Evolutionary conservation across 352 stramenopile genomes (phyloP), one percentile per base, ranked within the genome.

Genomic region (Phytophthora lateralis): DNA sequence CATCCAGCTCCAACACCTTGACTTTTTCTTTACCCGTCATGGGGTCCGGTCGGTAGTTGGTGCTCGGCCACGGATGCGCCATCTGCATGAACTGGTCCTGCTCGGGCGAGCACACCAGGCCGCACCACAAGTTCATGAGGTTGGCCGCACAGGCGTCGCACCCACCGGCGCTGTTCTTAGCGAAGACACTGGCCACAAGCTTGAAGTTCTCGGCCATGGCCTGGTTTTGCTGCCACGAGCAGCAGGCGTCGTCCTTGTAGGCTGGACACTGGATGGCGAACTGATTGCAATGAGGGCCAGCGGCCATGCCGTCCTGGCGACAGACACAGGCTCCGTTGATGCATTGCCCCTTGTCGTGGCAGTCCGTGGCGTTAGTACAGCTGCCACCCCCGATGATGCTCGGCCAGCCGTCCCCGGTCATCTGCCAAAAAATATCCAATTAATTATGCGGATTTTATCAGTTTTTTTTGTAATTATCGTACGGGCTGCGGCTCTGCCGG

Each of bases 141-240:
- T 97, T 97, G 20, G 75, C 76, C 4, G 88, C 89, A 49, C 82
- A 97, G 18, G 76, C 85, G 67, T 91, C 85, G 51, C 83, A 97
- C 50, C 85, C 85, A 37, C 85, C 85, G 1, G 67, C 70, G n/a
- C 59, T 76, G 55, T 89, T 88, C 52, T 76, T 73, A 20, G 76
- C 83, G 64, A 95, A 95, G 21, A 91, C 71, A 21, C 58, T 80
- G 37, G 78, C 75, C 14, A 95, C 27, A 10, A 95, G 63, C 71
- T 89, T 85, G 55, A 95, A 95, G 63, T 96, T 96, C 62, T 94
- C 75, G 27, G 87, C 90, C 63, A 97, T 77, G 1, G 75, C 86
- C 46, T 92, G 85, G 62, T 97, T 97, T 72, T 97, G 89, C 65
- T 97, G 86, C 89, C 89, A 97, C 46, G 85, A 90, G 66, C 89